phyloP scores from a whole-genome alignment of 345 rosid species.

The Salix exigua region DNA sequence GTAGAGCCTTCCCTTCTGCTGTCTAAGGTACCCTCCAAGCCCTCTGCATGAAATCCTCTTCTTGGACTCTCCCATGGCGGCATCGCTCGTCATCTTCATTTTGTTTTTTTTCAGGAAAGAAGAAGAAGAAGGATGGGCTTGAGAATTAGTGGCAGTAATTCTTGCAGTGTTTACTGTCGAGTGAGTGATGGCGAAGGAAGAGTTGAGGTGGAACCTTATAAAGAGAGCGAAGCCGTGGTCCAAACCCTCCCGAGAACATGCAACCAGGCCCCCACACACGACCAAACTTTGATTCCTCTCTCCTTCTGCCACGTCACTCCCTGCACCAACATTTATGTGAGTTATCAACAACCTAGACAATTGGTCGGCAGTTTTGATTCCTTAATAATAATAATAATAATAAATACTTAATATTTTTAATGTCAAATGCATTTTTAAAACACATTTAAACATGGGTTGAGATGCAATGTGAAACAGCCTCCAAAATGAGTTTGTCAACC shows the following conservation, averaged over 20 bases:
- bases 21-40: conserved; percentile 65
- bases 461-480: no score
- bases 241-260: conserved; percentile 4
- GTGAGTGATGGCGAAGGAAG: background rate
- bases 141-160: background rate
- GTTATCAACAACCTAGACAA: conserved; percentile 24
- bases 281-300: background rate
- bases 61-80: conserved; percentile 38
- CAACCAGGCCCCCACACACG: conserved; percentile 1
- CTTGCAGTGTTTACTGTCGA: background rate
- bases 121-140: no score
- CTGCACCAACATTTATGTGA: conserved; percentile 26
- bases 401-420: no score
- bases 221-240: conserved; percentile 21
- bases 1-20: conserved; percentile 74
- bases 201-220: conserved; percentile 15
- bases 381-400: background rate
- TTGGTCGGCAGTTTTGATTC: conserved; percentile 39
- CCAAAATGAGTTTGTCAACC: no score
- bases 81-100: conserved; percentile 22
- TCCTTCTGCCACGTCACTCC: conserved; percentile 24
- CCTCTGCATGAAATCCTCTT: conserved; percentile 46
- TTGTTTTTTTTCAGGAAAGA: background rate
- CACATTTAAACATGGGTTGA: no score
- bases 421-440: no score